phyloP scores from a whole-genome alignment of 2,329 filamentous ascomycete genomes.

The Mycosphaerella sp. region DNA sequence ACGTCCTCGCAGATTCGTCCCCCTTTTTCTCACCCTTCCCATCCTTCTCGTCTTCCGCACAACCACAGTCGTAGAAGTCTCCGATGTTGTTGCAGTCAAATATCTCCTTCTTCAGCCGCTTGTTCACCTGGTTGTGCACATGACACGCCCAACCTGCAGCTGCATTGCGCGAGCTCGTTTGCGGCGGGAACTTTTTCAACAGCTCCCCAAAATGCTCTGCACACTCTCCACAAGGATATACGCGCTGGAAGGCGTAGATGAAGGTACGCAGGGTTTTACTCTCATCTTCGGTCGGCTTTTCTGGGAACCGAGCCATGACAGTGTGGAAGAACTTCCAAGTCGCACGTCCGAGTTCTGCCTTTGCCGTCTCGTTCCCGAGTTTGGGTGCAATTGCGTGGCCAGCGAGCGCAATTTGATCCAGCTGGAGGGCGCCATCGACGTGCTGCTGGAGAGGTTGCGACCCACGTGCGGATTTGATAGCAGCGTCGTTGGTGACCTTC shows the following conservation, averaged over 20 bases:
- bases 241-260: constrained; percentile 57
- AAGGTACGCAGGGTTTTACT: constrained; percentile 54
- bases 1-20: constrained; percentile 5
- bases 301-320: constrained; percentile 60
- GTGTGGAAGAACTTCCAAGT: constrained; percentile 63
- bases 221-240: constrained; percentile 64
- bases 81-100: constrained; percentile 61
- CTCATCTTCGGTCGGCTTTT: constrained; percentile 56
- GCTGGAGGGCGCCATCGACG: constrained; percentile 1
- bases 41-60: constrained; percentile 47
- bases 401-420: constrained; percentile 11
- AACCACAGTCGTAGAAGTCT: constrained; percentile 62
- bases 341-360: constrained; percentile 60
- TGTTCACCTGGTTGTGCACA: constrained; percentile 61
- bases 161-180: constrained; percentile 55
- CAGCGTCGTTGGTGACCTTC: neutral
- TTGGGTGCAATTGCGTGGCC: constrained; percentile 67
- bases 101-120: constrained; percentile 53
- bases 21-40: constrained; percentile 12
- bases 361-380: constrained; percentile 74
- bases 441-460: neutral
- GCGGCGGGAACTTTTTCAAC: constrained; percentile 57
- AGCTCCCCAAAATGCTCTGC: constrained; percentile 58
- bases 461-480: neutral
- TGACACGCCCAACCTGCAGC: constrained; percentile 63